Base-by-base conservation (phyloP, 1,139 yeast genomes). In the Yamadazyma songkhlaensis region DNA sequence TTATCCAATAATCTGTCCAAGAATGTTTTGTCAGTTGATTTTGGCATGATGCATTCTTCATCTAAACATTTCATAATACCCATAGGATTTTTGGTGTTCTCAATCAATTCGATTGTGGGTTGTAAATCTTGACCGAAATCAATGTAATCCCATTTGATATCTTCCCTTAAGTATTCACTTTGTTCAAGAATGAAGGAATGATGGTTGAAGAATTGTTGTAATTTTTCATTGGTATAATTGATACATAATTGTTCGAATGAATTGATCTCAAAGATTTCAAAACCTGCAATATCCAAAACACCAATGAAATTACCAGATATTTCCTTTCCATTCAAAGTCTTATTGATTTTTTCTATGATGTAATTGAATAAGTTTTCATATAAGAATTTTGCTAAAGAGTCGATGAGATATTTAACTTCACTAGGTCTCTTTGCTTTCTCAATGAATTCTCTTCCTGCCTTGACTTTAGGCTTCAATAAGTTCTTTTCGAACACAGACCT, bases 81-180 rank as follows among this genome's bases (percentile, higher is more conserved):
- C 64, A 89, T 76, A 6, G 95, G 95, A 20, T 70, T 65, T 50
- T 77, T 79, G 2, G 73, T 67, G 30, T 41, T 46, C 60, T 92
- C 98, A 40, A 94, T 89, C 41, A 94, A 70, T 50, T 92, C 95
- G 35, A 94, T 92, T 0, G 98, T 92, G 20, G 95, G 95, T 57
- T 92, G 96, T 39, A 92, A 68, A 58, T 94, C 97, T 46, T 84
- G 87, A n/a, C 98, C 98, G 62, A 89, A 94, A 59, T 94, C 98
- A 35, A 90, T 84, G 48, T 86, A 94, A 50, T 89, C 84, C 99
- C 99, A 94, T 47, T 87, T 90, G 41, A 94, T 92, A 48, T 89
- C 87, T 62, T 94, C 98, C 40, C 89, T 77, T 44, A 90, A 66
- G 54, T 94, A 94, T 61, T 94, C 98, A 55, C 90, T 90, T 62